phyloP scores from a whole-genome alignment of 306 rosid genomes.

The Arachis hypogaea region DNA sequence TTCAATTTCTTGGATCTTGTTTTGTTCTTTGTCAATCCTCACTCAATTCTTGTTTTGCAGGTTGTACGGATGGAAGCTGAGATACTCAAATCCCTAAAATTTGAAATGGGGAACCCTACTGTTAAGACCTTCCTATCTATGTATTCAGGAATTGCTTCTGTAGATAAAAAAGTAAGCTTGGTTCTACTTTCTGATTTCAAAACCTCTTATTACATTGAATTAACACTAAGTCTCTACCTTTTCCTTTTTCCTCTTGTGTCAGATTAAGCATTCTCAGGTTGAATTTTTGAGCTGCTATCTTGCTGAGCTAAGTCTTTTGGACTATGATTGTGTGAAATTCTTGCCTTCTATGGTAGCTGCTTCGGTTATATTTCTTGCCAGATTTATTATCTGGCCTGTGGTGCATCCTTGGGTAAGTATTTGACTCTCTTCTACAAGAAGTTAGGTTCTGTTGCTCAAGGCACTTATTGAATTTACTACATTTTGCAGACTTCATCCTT shows the following conservation, averaged over 20 bases:
- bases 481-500: slow-evolving; percentile 51
- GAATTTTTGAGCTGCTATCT: slow-evolving; percentile 70
- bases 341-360: slow-evolving; percentile 87
- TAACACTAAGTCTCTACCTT: slow-evolving; percentile 15
- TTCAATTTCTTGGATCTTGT: not conserved
- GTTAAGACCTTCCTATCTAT: slow-evolving; percentile 69
- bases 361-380: slow-evolving; percentile 68
- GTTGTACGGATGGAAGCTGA: slow-evolving; percentile 84
- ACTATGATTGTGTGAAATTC: slow-evolving; percentile 62
- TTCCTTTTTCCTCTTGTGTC: slow-evolving; percentile 19
- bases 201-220: not conserved
- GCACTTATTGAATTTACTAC: slow-evolving; percentile 3
- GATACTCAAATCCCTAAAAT: slow-evolving; percentile 62
- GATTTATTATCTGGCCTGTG: slow-evolving; percentile 56
- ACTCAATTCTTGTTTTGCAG: slow-evolving; percentile 39
- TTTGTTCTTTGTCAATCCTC: not conserved
- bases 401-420: slow-evolving; percentile 79
- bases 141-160: slow-evolving; percentile 48
- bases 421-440: not conserved
- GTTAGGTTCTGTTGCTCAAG: not conserved
- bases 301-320: slow-evolving; percentile 82
- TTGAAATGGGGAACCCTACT: slow-evolving; percentile 85
- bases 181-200: not conserved
- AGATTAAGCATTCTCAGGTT: slow-evolving; percentile 55
- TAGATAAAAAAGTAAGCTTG: slow-evolving; percentile 50